These are phyloP conservation scores for Phytophthora sp. DNA, from an alignment of 352 stramenopile genomes.

Conservation along the genomic window DNA sequence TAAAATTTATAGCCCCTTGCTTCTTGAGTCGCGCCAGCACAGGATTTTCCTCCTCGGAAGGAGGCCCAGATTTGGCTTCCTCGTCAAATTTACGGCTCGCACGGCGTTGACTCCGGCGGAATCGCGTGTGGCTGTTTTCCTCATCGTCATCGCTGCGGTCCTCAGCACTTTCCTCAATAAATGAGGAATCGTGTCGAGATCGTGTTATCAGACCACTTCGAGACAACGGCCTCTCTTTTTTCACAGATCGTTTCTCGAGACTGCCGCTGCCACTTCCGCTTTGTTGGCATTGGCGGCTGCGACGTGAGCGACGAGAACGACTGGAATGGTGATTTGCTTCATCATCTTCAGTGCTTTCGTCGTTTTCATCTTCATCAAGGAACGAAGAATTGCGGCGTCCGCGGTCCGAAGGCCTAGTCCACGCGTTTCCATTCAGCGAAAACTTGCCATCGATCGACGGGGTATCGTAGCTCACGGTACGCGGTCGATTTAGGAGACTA, in stretches of 20 bases:
- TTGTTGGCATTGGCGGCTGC: constrained; percentile 36
- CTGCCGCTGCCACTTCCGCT: constrained; percentile 34
- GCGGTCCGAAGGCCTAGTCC: constrained; percentile 24
- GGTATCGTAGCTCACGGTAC: constrained; percentile 16
- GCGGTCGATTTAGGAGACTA: constrained; percentile 26
- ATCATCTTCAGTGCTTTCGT: constrained; percentile 44
- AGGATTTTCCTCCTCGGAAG: constrained; percentile 60
- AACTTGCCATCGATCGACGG: constrained; percentile 29
- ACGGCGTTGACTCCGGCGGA: constrained; percentile 45
- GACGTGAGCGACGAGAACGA: constrained; percentile 18
- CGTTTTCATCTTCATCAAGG: constrained; percentile 39
- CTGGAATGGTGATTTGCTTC: constrained; percentile 25
- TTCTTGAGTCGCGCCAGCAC: constrained; percentile 80
- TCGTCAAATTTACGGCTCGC: constrained; percentile 58
- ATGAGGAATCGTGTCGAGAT: constrained; percentile 37
- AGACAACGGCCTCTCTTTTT: constrained; percentile 30
- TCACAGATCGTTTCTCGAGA: constrained; percentile 25
- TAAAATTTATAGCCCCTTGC: constrained; percentile 87
- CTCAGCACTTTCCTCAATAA: constrained; percentile 43
- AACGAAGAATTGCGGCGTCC: constrained; percentile 42
- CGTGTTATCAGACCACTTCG: constrained; percentile 19
- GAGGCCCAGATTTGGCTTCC: constrained; percentile 38
- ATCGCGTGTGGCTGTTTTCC: constrained; percentile 43
- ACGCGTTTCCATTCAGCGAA: constrained; percentile 25
- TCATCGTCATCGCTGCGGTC: constrained; percentile 26